These are phyloP conservation scores for Corynascus novoguineensis DNA, from an alignment of 495 filamentous ascomycete genomes.

Conservation along the genomic window DNA sequence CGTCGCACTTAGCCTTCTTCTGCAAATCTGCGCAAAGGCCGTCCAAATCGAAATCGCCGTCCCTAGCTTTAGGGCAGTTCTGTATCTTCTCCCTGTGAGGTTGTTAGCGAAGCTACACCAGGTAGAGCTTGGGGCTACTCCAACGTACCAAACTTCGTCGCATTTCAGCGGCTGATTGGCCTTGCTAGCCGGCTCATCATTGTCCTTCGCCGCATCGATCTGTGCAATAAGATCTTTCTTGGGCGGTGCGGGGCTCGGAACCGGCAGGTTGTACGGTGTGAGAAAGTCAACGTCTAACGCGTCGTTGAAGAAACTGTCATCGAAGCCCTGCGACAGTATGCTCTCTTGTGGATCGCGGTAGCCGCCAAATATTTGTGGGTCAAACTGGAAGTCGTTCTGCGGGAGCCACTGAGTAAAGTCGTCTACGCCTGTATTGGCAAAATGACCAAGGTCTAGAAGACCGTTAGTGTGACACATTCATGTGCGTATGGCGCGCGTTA, in stretches of 20 bases:
- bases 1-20: slow-evolving; percentile 93
- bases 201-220: slow-evolving; percentile 66
- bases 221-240: slow-evolving; percentile 70
- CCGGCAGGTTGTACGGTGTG: slow-evolving; percentile 66
- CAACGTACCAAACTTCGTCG: slow-evolving; percentile 83
- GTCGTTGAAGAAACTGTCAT: slow-evolving; percentile 50
- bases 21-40: slow-evolving; percentile 88
- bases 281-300: slow-evolving; percentile 75
- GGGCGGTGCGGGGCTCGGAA: slow-evolving; percentile 34
- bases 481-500: background rate
- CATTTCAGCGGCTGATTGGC: slow-evolving; percentile 61
- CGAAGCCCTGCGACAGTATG: slow-evolving; percentile 38
- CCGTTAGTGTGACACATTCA: slow-evolving; percentile 11
- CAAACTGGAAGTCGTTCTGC: slow-evolving; percentile 83
- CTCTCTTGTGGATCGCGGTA: slow-evolving; percentile 88
- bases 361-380: slow-evolving; percentile 86
- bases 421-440: slow-evolving; percentile 23
- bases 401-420: slow-evolving; percentile 67
- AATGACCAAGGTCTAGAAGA: slow-evolving; percentile 30
- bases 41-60: slow-evolving; percentile 88
- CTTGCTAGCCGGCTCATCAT: slow-evolving; percentile 63
- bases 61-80: slow-evolving; percentile 76
- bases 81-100: slow-evolving; percentile 79
- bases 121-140: background rate
- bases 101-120: slow-evolving; percentile 16